Conservation (phyloP, 1,284 basidiomycete species). For the Violaceomyces palustris region DNA sequence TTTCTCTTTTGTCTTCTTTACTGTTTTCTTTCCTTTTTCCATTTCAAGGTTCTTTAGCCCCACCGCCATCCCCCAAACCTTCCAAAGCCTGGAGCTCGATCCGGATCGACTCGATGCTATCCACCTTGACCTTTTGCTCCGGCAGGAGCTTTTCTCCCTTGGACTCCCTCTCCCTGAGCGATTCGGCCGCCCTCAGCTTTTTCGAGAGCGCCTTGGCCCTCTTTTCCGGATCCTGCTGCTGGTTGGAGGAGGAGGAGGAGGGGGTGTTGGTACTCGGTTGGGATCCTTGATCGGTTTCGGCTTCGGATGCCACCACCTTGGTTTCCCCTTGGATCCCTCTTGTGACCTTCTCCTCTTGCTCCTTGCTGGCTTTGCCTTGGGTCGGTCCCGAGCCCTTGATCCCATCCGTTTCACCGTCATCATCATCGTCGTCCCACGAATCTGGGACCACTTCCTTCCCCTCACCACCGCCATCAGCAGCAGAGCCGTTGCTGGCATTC, state of each 20-base stretch:
- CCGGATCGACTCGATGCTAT: constrained; percentile 1
- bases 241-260: too few species aligned
- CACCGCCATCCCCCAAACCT: too few species aligned
- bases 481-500: constrained; percentile 45
- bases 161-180: neutral
- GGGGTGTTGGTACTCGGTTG: neutral
- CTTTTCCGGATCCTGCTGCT: constrained; percentile 3
- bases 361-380: neutral
- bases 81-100: constrained; percentile 6
- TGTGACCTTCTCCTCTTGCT: too few species aligned
- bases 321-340: too few species aligned
- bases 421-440: constrained; percentile 9
- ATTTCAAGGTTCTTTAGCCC: too few species aligned
- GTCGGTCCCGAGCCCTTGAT: too few species aligned
- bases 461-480: constrained; percentile 56
- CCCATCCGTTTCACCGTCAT: too few species aligned
- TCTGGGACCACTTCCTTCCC: constrained; percentile 6
- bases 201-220: neutral
- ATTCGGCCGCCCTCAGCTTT: constrained; percentile 4
- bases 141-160: constrained; percentile 4
- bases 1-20: neutral
- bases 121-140: constrained; percentile 5
- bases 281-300: too few species aligned
- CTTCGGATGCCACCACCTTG: too few species aligned
- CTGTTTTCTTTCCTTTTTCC: constrained; percentile 14